These are phyloP conservation scores for Cyclotella sp. DNA, from an alignment of 108 stramenopile genomes.

Conservation along the genomic window DNA sequence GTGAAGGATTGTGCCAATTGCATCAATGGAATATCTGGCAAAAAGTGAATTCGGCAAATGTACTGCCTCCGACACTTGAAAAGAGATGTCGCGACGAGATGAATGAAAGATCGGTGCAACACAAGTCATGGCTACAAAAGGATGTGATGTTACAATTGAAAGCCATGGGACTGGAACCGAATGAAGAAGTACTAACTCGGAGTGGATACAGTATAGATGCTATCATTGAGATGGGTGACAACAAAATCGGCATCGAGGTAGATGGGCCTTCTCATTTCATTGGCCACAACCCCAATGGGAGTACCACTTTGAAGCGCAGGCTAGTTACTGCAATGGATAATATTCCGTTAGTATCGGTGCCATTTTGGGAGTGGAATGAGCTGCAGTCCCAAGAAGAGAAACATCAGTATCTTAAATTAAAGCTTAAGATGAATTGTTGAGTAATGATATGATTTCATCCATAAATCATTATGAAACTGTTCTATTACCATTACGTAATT, in stretches of 20 bases:
- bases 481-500: not conserved
- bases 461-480: not conserved
- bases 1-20: constrained; percentile 43
- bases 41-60: constrained; percentile 8
- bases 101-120: not conserved
- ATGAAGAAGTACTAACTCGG: constrained; percentile 31
- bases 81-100: constrained; percentile 35
- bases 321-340: constrained; percentile 37
- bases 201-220: constrained; percentile 44
- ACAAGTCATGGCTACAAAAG: constrained; percentile 17
- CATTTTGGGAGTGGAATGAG: constrained; percentile 51
- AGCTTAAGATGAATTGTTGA: not conserved
- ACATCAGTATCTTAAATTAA: constrained; percentile 31
- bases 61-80: constrained; percentile 12
- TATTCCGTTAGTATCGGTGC: constrained; percentile 34
- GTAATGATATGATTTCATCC: not conserved
- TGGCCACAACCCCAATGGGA: constrained; percentile 21
- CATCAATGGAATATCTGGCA: constrained; percentile 50
- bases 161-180: constrained; percentile 28
- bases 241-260: constrained; percentile 51
- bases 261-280: constrained; percentile 56
- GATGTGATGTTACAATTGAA: constrained; percentile 39
- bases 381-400: constrained; percentile 17
- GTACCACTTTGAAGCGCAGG: constrained; percentile 43
- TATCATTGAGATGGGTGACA: constrained; percentile 22